A percentile compares a stretch with the other conserved stretches of the same genome.
phyloP scores from a whole-genome alignment of 768 basidiomycete species.

The Boletus subcaerulescens region DNA sequence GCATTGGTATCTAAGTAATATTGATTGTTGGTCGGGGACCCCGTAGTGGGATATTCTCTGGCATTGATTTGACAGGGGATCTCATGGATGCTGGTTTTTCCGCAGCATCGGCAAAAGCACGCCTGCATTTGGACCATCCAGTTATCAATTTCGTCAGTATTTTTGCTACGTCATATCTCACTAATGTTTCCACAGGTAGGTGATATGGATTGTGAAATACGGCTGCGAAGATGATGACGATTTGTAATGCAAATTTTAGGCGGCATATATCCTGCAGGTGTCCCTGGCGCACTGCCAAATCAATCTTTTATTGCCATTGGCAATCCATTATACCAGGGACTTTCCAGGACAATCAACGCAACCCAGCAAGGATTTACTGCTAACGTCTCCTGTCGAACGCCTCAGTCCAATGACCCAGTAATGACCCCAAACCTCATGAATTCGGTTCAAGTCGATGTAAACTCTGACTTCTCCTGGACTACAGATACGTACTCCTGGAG shows the following conservation, averaged over 20 bases:
- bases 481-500: neutral
- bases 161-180: neutral
- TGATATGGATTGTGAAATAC: neutral
- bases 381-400: neutral
- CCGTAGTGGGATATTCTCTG: neutral
- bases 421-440: neutral
- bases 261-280: neutral
- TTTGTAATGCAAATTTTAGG: neutral
- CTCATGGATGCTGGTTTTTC: neutral
- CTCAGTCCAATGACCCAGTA: neutral
- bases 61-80: neutral
- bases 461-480: neutral
- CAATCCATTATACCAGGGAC: neutral
- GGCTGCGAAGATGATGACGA: too few relatives aligned
- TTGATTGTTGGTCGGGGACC: neutral
- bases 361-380: neutral
- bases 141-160: neutral
- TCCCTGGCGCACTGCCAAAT: too few relatives aligned
- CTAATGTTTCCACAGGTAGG: neutral
- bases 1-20: neutral
- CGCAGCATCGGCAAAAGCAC: neutral
- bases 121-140: neutral
- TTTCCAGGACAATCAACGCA: neutral
- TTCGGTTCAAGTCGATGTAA: neutral
- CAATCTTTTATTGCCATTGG: too few relatives aligned